Evolutionary conservation across 2,329 filamentous ascomycete genomes (phyloP).

Genomic region (Penicillium griseofulvum): DNA sequence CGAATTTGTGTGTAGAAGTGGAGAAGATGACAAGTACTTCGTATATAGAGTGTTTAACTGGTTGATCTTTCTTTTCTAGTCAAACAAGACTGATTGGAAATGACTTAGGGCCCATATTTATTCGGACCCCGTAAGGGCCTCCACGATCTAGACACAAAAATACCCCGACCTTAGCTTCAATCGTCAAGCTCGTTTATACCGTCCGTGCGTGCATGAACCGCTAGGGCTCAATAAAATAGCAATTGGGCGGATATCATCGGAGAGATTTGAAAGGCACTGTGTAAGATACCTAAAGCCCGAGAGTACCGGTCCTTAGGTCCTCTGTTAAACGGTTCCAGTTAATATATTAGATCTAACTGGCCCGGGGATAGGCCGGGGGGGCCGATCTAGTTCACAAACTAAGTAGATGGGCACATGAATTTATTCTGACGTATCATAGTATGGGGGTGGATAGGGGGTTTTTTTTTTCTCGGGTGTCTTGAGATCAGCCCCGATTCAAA

Average conservation of each 20-base stretch:
- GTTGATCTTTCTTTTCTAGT: conserved; percentile 3
- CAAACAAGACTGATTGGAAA: conserved; percentile 12
- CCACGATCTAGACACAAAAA: conserved; percentile 22
- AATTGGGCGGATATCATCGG: conserved; percentile 16
- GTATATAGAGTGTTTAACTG: conserved; percentile 2
- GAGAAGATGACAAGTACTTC: neutral
- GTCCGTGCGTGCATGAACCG: conserved; percentile 20
- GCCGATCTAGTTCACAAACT: conserved; percentile 13
- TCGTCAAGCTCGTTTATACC: conserved; percentile 16
- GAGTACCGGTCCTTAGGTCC: neutral
- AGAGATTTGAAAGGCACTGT: conserved; percentile 10
- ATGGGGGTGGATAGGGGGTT: conserved; percentile 6
- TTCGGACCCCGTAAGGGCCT: conserved; percentile 1
- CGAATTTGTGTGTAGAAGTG: conserved; percentile 2
- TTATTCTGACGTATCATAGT: conserved; percentile 21
- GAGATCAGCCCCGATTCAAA: conserved; percentile 10
- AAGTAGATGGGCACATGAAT: conserved; percentile 9
- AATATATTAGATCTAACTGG: conserved; percentile 18
- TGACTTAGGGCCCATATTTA: conserved; percentile 1
- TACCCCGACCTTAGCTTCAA: conserved; percentile 16
- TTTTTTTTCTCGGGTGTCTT: conserved; percentile 2
- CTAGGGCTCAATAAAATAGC: conserved; percentile 5
- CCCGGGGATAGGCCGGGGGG: neutral
- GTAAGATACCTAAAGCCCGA: conserved; percentile 1
- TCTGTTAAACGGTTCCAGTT: neutral